Evolutionary conservation across 2,329 filamentous ascomycete genomes (phyloP), one percentile per base, ranked within the genome.

Genomic region (Penicillium janthinellum): DNA sequence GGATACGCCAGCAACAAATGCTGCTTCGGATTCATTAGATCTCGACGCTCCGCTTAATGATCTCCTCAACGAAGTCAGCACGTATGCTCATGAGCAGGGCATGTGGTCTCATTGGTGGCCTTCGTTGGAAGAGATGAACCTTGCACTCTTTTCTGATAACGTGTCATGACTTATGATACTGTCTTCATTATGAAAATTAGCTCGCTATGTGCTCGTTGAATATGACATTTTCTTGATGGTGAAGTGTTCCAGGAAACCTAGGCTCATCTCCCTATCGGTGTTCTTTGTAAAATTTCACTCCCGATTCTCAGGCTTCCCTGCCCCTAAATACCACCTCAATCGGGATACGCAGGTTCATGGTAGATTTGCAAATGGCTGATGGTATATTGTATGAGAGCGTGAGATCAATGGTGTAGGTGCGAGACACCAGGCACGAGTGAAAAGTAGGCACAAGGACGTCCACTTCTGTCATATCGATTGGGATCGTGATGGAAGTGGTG

Each of bases 61-160:
- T 52, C 39, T 64, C 12, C 54, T 64, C 31, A 64, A 50, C 22
- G 62, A 64, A 39, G 54, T 64, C 20, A 64, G 57, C 42, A 57
- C 59, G 7, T 58, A 61, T 54, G 62, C 59, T 15, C 57, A 61
- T 48, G 62, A 64, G 31, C 62, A 64, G 34, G 62, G 62, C 20
- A 59, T 59, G 54, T 64, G 62, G 62, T 59, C 62, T 5, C 62
- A 64, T 44, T 64, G 62, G 62, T 64, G 59, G 62, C 59, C 59
- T 20, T 58, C 62, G 4, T 37, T 61, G 34, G 61, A 61, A 35
- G 62, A 64, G 37, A 56, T 61, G 31, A 61, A 61, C 31, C 28
- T 55, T 45, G 28, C 42, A 15, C 41, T 55, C 10, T 55, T 55
- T 28, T 37, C 52, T 4, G 52, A 55, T 37, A 55, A 45, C 37